Base-by-base conservation (phyloP, 192 early-diverging fungal genomes). In the Spizellomyces punctatus region DNA sequence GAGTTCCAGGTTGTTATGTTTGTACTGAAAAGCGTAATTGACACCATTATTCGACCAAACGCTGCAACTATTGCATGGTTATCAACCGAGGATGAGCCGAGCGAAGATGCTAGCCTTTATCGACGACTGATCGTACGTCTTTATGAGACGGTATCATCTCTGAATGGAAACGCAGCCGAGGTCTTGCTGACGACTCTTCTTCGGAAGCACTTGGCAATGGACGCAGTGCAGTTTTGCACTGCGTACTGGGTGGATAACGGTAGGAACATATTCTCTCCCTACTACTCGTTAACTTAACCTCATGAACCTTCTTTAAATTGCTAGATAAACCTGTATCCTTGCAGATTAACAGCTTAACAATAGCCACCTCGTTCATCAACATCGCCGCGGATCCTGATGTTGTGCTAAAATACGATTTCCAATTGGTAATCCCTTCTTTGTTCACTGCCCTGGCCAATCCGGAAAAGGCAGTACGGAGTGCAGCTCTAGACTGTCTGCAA, bases 391-490 rank as follows among this genome's bases (percentile, higher is more conserved):
- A 14, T 62, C 14, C 17, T 22, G 17, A 17, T 4, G 4, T 16
- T 41, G 16, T 36, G 46, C 19, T 27, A 14, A 61, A 61, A 12
- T 69, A 75, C 61, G 85, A 86, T 63, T 86, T 68, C 62, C 85
- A 86, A 66, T 50, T 86, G 10, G 10, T 84, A 6, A 42, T 86
- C 0, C 95, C 96, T 8, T 75, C 86, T 0, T 67, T 98, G 19
- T 67, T 98, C 17, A 81, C 92, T 19, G 81, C 85, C 19, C 79
- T 98, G 27, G 73, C 68, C 10, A 83, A 91, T 74, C 67, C 69
- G 7, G 69, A 83, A 57, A 73, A 74, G 47, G 71, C 75, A 10
- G 82, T 95, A 47, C 92, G 95, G 44, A 75, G 80, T 5, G 76
- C 82, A 5, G 91, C 91, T 6, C 68, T 90, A 12, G 58, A 70